Conservation (phyloP, 2,329 filamentous ascomycete species). For the Curvularia sp. region DNA sequence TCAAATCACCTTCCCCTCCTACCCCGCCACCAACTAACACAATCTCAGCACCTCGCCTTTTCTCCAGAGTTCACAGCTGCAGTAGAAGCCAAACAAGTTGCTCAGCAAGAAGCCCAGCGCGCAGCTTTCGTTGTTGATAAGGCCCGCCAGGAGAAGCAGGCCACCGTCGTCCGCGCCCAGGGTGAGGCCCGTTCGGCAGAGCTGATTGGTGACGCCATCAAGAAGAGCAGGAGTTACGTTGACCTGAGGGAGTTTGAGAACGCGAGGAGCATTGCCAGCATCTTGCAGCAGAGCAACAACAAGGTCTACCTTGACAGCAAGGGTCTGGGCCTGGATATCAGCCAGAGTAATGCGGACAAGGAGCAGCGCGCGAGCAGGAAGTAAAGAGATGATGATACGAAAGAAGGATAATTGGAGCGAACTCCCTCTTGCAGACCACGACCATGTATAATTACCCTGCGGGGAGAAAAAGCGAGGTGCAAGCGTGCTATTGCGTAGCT, state of each 20-base stretch:
- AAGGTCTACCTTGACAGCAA: slow-evolving; percentile 92
- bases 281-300: slow-evolving; percentile 90
- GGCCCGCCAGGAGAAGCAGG: slow-evolving; percentile 98
- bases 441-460: slow-evolving; percentile 35
- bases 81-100: slow-evolving; percentile 73
- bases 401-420: not conserved
- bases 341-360: slow-evolving; percentile 52
- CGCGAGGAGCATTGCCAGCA: slow-evolving; percentile 83
- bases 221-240: slow-evolving; percentile 97
- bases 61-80: slow-evolving; percentile 73
- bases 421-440: slow-evolving; percentile 11
- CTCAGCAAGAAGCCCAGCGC: slow-evolving; percentile 91
- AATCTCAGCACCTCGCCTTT: slow-evolving; percentile 67
- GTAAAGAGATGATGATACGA: slow-evolving; percentile 6
- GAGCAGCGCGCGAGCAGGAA: slow-evolving; percentile 43
- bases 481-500: slow-evolving; percentile 33
- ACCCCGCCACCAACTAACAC: slow-evolving; percentile 28
- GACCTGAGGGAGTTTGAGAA: slow-evolving; percentile 99
- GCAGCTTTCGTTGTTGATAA: slow-evolving; percentile 99
- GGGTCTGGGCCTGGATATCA: slow-evolving; percentile 89
- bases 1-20: not conserved
- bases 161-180: slow-evolving; percentile 96
- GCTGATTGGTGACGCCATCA: slow-evolving; percentile 98
- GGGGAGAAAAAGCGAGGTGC: slow-evolving; percentile 23
- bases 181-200: slow-evolving; percentile 98